These are phyloP conservation scores for Phialophora chinensis DNA, from an alignment of 2,329 filamentous ascomycete genomes.

Conservation along the genomic window DNA sequence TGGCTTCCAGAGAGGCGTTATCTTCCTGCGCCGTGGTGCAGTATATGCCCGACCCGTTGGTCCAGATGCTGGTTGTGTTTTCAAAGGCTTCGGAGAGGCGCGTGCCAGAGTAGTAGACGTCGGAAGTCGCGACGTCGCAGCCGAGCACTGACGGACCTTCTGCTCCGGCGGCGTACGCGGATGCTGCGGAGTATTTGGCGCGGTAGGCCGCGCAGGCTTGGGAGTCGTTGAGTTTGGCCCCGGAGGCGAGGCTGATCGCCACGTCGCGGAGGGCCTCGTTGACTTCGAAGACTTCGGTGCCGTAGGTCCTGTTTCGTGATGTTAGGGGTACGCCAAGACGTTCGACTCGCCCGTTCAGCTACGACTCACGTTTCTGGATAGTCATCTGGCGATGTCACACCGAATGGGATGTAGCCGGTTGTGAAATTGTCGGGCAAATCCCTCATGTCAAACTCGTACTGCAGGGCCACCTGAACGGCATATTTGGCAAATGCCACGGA, in stretches of 20 bases:
- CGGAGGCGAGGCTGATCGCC: constrained; percentile 59
- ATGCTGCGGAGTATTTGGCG: constrained; percentile 53
- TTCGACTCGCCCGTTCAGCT: not conserved
- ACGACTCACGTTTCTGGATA: constrained; percentile 54
- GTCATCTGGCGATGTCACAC: constrained; percentile 59
- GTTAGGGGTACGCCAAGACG: not conserved
- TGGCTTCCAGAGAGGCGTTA: constrained; percentile 69
- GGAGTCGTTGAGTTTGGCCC: constrained; percentile 61
- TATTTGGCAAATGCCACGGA: constrained; percentile 72
- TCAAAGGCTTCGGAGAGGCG: constrained; percentile 68
- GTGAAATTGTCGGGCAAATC: constrained; percentile 69
- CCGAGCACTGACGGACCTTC: constrained; percentile 62
- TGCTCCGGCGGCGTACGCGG: constrained; percentile 51
- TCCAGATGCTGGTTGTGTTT: constrained; percentile 67
- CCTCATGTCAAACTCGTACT: constrained; percentile 75
- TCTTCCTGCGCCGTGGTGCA: constrained; percentile 77
- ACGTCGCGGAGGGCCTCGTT: constrained; percentile 63
- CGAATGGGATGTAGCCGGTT: constrained; percentile 73
- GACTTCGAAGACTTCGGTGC: constrained; percentile 73
- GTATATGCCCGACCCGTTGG: constrained; percentile 71
- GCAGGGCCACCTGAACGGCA: constrained; percentile 74
- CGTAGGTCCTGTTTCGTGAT: constrained; percentile 59
- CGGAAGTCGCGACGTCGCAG: constrained; percentile 72
- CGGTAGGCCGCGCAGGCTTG: constrained; percentile 60
- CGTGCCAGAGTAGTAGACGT: constrained; percentile 72